phyloP scores from a whole-genome alignment of 768 basidiomycete species.

The Tylopilus vinaceipallidus region DNA sequence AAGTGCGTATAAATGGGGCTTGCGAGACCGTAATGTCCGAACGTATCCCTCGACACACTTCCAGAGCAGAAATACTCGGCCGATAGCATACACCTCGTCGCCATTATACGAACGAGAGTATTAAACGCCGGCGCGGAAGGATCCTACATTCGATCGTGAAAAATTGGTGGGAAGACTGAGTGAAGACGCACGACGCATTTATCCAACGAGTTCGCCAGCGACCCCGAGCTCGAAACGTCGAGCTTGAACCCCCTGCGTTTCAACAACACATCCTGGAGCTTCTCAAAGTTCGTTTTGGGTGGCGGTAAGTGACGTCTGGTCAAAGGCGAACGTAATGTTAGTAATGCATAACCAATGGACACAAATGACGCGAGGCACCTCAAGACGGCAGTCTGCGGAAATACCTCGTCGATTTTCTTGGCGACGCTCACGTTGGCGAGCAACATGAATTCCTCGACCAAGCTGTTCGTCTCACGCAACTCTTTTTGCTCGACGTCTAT shows the following conservation, averaged over 20 bases:
- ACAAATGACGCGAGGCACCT: slow-evolving; percentile 42
- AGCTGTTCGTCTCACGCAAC: slow-evolving; percentile 86
- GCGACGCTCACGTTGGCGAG: slow-evolving; percentile 97
- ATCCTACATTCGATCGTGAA: slow-evolving; percentile 51
- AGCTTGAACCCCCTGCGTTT: slow-evolving; percentile 82
- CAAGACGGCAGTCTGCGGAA: slow-evolving; percentile 93
- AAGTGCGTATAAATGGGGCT: slow-evolving; percentile 98
- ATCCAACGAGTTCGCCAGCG: slow-evolving; percentile 86
- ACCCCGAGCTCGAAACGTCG: slow-evolving; percentile 89
- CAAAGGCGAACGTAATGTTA: background rate
- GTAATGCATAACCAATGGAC: slow-evolving; percentile 11
- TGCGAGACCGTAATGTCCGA: slow-evolving; percentile 97
- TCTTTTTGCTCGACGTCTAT: slow-evolving; percentile 98
- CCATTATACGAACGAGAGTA: slow-evolving; percentile 98
- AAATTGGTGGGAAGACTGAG: background rate
- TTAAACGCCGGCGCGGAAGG: slow-evolving; percentile 87
- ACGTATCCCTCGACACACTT: slow-evolving; percentile 87
- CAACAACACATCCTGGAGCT: slow-evolving; percentile 84
- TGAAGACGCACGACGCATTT: slow-evolving; percentile 66
- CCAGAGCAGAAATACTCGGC: slow-evolving; percentile 99
- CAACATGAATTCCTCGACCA: slow-evolving; percentile 99
- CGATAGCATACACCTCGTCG: slow-evolving; percentile 95
- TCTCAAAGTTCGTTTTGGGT: slow-evolving; percentile 92
- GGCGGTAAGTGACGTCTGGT: slow-evolving; percentile 86
- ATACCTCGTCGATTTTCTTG: slow-evolving; percentile 85